These are phyloP conservation scores for Quercus glauca DNA, from an alignment of 306 rosid genomes.

Conservation along the genomic window DNA sequence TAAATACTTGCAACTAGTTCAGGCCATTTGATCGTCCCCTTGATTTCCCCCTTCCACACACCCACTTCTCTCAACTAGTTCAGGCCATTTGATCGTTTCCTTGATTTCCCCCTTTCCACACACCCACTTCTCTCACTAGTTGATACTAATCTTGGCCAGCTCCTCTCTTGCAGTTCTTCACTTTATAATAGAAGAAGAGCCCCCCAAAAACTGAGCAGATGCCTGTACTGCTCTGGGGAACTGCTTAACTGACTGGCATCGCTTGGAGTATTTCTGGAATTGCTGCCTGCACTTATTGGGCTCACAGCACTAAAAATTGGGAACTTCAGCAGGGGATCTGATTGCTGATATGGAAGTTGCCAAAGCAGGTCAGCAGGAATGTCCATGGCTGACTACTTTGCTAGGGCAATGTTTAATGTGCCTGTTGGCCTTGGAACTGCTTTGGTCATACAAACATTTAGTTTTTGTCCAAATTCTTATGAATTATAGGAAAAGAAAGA, in stretches of 20 bases:
- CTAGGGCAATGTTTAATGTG: constrained; percentile 95
- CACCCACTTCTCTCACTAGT: constrained; percentile 85
- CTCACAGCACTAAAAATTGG: constrained; percentile 95
- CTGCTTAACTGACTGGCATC: constrained; percentile 84
- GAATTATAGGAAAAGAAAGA: constrained; percentile 25
- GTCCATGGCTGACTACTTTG: constrained; percentile 99
- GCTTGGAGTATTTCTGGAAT: constrained; percentile 59
- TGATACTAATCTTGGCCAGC: constrained; percentile 63
- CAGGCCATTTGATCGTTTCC: too few relatives aligned
- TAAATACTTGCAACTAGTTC: constrained; percentile 75
- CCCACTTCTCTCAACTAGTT: too few relatives aligned
- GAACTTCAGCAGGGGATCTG: constrained; percentile 92
- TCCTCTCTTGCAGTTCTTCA: constrained; percentile 80
- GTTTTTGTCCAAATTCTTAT: constrained; percentile 64
- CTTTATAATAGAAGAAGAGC: constrained; percentile 58
- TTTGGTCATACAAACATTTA: constrained; percentile 76
- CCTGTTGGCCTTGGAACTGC: constrained; percentile 92
- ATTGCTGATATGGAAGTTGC: constrained; percentile 94
- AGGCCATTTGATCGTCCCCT: constrained; percentile 64
- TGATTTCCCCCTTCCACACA: constrained; percentile 74
- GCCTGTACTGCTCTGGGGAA: constrained; percentile 67
- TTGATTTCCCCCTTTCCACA: too few relatives aligned
- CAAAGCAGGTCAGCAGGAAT: constrained; percentile 91
- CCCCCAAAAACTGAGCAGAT: constrained; percentile 85
- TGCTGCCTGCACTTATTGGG: constrained; percentile 76